Evolutionary conservation across 352 stramenopile genomes (phyloP).

Genomic region (Phytophthora fragariae): DNA sequence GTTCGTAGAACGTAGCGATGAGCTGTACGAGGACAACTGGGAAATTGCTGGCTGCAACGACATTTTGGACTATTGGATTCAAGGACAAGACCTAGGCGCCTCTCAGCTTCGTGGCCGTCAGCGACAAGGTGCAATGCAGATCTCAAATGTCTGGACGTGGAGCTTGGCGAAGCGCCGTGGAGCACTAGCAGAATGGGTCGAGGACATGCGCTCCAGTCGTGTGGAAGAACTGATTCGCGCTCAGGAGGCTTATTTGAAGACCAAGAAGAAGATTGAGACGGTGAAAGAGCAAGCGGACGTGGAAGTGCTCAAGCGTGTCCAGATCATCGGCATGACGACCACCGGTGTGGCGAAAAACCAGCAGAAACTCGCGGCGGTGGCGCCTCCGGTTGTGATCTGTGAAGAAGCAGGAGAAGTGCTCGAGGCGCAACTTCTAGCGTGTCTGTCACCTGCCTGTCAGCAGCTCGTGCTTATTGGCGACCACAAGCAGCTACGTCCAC

Average conservation of each 20-base stretch:
- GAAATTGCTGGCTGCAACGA: constrained; percentile 41
- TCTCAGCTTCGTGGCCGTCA: constrained; percentile 8
- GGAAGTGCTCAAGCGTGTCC: constrained; percentile 35
- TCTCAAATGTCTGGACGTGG: constrained; percentile 46
- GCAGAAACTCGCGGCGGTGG: constrained; percentile 64
- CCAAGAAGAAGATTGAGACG: constrained; percentile 39
- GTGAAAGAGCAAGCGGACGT: constrained; percentile 43
- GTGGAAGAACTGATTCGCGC: constrained; percentile 38
- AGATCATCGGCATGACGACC: constrained; percentile 88
- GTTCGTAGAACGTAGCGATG: constrained; percentile 34
- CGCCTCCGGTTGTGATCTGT: constrained; percentile 79
- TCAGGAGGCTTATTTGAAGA: constrained; percentile 40
- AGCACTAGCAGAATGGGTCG: constrained; percentile 36
- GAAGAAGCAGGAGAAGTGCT: constrained; percentile 91
- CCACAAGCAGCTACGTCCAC: constrained; percentile 86
- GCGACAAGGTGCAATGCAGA: constrained; percentile 5
- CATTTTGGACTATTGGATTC: constrained; percentile 53
- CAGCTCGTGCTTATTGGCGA: constrained; percentile 91
- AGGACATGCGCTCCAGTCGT: constrained; percentile 15
- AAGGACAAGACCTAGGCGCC: constrained; percentile 28
- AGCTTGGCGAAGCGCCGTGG: constrained; percentile 33
- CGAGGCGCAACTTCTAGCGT: constrained; percentile 71
- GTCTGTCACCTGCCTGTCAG: constrained; percentile 66
- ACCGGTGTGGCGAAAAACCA: constrained; percentile 80
- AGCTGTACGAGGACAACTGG: constrained; percentile 42